Conservation (phyloP, 208 protist species). For the Tritrichomonas foetus region DNA sequence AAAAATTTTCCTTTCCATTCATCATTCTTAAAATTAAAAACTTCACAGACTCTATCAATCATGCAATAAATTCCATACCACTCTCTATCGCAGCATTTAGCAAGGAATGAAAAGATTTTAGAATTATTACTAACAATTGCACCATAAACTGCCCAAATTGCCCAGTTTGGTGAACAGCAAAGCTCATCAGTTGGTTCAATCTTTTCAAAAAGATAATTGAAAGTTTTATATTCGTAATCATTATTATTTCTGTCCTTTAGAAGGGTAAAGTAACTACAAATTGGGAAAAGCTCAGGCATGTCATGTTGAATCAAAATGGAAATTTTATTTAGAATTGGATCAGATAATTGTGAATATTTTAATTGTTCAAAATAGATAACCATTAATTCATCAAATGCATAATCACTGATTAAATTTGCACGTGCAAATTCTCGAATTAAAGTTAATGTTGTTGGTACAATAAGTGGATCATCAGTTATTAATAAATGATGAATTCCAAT, state of each 20-base stretch:
- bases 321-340: not conserved
- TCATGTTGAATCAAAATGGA: not conserved
- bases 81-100: not conserved
- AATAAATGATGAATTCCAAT: not conserved
- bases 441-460: not conserved
- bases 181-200: not conserved
- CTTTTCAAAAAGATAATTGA: not conserved
- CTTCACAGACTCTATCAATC: not conserved
- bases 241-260: too few species aligned
- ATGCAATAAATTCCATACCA: not conserved
- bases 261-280: not conserved
- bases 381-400: not conserved
- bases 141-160: not conserved
- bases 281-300: not conserved
- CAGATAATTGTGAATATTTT: not conserved
- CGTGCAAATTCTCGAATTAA: not conserved
- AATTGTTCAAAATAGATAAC: not conserved
- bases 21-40: not conserved
- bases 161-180: not conserved
- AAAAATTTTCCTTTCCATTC: not conserved
- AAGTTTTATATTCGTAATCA: not conserved
- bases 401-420: not conserved
- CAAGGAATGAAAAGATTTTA: not conserved
- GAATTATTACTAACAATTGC: not conserved
- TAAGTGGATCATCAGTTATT: not conserved